Evolutionary conservation across 2,329 filamentous ascomycete species (phyloP).

Genomic region (Trichoderma endophyticum): DNA sequence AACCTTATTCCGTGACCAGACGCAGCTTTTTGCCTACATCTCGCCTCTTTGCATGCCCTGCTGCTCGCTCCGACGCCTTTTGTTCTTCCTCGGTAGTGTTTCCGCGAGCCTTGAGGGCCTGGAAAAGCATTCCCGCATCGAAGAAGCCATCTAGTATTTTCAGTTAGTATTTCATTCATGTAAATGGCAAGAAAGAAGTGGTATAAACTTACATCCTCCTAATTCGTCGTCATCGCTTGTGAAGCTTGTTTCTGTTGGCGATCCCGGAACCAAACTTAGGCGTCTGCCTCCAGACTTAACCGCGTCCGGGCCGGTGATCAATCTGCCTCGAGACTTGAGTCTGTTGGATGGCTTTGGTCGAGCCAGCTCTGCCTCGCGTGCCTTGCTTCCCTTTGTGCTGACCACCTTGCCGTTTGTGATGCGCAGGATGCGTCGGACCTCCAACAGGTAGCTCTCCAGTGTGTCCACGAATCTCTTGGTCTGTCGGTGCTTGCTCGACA

Average conservation of each 20-base stretch:
- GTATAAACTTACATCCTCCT: conserved; percentile 70
- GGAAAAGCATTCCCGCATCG: conserved; percentile 89
- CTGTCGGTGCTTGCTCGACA: conserved; percentile 89
- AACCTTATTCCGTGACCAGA: conserved; percentile 24
- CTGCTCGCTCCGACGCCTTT: conserved; percentile 57
- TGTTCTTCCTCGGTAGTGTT: conserved; percentile 51
- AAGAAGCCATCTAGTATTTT: conserved; percentile 82
- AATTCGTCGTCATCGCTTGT: conserved; percentile 80
- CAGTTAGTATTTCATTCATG: conserved; percentile 26
- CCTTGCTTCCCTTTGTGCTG: conserved; percentile 45
- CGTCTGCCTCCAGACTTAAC: conserved; percentile 36
- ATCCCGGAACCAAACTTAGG: conserved; percentile 49
- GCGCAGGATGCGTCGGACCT: conserved; percentile 80
- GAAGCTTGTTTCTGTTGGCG: conserved; percentile 65
- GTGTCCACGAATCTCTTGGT: conserved; percentile 87
- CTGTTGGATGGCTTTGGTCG: conserved; percentile 42
- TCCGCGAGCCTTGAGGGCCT: conserved; percentile 74
- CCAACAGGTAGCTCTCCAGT: conserved; percentile 83
- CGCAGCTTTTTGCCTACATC: conserved; percentile 74
- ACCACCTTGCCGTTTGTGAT: conserved; percentile 55
- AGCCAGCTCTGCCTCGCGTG: conserved; percentile 50
- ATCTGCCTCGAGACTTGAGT: conserved; percentile 68
- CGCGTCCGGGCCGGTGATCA: conserved; percentile 60
- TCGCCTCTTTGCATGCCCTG: conserved; percentile 55
- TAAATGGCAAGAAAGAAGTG: neutral